phyloP scores from a whole-genome alignment of 352 stramenopile species.

The Globisporangium rhizosaccharum region DNA sequence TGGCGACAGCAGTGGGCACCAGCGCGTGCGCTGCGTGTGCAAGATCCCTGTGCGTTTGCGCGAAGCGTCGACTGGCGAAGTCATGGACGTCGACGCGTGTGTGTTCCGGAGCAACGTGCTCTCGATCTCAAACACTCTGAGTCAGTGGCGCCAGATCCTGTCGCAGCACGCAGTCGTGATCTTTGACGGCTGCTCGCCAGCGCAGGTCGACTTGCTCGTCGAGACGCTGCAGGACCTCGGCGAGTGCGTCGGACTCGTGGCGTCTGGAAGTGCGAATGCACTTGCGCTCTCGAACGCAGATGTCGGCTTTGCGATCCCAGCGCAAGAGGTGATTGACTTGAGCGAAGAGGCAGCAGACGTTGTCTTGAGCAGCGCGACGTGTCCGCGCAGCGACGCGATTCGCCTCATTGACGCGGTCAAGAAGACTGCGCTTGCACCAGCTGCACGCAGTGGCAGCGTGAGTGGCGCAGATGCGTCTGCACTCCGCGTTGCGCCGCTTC shows the following conservation, averaged over 20 bases:
- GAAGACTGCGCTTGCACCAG: constrained; percentile 13
- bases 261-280: constrained; percentile 37
- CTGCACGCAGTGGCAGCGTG: neutral
- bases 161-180: constrained; percentile 35
- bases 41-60: constrained; percentile 30
- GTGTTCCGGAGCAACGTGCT: constrained; percentile 34
- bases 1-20: constrained; percentile 10
- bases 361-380: constrained; percentile 30
- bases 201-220: constrained; percentile 41
- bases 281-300: constrained; percentile 39
- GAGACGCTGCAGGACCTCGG: constrained; percentile 49
- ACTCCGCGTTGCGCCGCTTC: constrained; percentile 3
- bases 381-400: constrained; percentile 40
- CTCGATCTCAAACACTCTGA: constrained; percentile 49
- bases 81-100: constrained; percentile 26
- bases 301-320: constrained; percentile 42
- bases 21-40: constrained; percentile 23
- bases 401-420: constrained; percentile 44
- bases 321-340: constrained; percentile 37
- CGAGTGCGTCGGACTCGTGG: constrained; percentile 41
- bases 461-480: neutral
- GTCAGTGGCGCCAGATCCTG: constrained; percentile 39
- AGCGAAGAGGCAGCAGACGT: constrained; percentile 44
- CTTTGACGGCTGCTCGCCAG: constrained; percentile 36
- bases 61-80: constrained; percentile 28